phyloP scores from a whole-genome alignment of 495 filamentous ascomycete species.

The Bombardia bombarda region DNA sequence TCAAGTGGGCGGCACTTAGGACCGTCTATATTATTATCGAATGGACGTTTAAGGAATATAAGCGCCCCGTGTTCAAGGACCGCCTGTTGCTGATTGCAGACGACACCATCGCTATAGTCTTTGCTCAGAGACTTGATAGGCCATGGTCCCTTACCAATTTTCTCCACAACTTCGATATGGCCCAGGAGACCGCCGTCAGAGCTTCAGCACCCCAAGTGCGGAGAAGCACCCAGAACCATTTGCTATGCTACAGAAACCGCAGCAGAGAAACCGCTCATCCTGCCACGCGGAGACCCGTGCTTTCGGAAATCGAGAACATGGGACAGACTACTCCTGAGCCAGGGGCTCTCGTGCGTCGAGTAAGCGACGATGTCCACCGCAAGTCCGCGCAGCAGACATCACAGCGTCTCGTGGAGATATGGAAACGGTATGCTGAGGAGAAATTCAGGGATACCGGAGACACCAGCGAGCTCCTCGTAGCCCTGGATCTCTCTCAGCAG shows the following conservation, averaged over 20 bases:
- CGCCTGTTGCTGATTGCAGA: background rate
- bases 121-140: background rate
- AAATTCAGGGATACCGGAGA: background rate
- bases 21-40: background rate
- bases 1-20: background rate
- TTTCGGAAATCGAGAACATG: background rate
- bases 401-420: background rate
- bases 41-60: background rate
- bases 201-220: background rate
- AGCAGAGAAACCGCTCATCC: background rate
- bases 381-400: background rate
- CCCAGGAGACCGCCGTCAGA: background rate
- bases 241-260: background rate
- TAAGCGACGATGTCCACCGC: background rate
- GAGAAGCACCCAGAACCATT: background rate
- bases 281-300: background rate
- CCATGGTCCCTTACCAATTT: background rate
- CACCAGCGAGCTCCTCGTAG: background rate
- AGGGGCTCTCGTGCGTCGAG: background rate
- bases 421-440: background rate
- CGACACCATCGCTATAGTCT: background rate
- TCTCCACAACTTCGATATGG: background rate
- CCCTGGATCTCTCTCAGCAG: background rate
- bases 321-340: background rate
- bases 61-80: background rate